Conservation (phyloP, 2,329 filamentous ascomycete genomes). For the Microsporum canis region DNA sequence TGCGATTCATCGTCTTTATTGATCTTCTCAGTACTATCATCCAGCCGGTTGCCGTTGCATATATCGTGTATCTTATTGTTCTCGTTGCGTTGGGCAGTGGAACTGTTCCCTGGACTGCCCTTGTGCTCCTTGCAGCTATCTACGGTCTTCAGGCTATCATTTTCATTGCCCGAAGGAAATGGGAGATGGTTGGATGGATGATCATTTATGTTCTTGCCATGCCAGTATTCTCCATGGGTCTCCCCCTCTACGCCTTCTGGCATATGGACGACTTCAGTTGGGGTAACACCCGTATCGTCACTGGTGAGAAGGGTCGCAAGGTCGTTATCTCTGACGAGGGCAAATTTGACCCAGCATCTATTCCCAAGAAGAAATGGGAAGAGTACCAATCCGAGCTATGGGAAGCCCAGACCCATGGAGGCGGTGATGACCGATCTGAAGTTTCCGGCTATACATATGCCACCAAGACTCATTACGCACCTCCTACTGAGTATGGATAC, state of each 20-base stretch:
- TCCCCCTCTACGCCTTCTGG: conserved; percentile 95
- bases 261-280: conserved; percentile 99
- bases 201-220: conserved; percentile 85
- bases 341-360: conserved; percentile 86
- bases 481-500: conserved; percentile 61
- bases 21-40: conserved; percentile 86
- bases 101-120: conserved; percentile 69
- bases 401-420: conserved; percentile 78
- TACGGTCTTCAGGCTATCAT: conserved; percentile 96
- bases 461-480: conserved; percentile 60
- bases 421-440: conserved; percentile 70
- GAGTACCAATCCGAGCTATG: conserved; percentile 97
- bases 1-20: conserved; percentile 94
- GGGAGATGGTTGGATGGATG: conserved; percentile 99
- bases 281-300: conserved; percentile 97
- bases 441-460: conserved; percentile 89
- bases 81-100: conserved; percentile 51
- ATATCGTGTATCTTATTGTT: conserved; percentile 81
- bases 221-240: conserved; percentile 78
- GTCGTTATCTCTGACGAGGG: conserved; percentile 91
- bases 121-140: conserved; percentile 85
- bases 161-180: conserved; percentile 91
- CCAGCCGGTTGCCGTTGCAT: conserved; percentile 80
- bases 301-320: conserved; percentile 85
- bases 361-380: conserved; percentile 98